These are phyloP conservation scores for Penicillium sp. DNA, from an alignment of 2,329 filamentous ascomycete genomes.

Conservation along the genomic window DNA sequence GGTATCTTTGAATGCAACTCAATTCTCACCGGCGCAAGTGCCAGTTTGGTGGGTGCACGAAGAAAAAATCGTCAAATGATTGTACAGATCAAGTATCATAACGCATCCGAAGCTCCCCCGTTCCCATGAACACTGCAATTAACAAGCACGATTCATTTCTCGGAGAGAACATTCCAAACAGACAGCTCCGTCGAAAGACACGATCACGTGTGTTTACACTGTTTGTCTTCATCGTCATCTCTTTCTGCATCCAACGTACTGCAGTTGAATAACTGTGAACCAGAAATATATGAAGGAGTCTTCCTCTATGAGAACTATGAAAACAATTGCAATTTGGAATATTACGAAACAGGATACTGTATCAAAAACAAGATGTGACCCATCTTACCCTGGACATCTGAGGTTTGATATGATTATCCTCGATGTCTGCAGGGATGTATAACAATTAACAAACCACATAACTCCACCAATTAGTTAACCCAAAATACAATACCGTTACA, in stretches of 20 bases:
- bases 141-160: slow-evolving; percentile 2
- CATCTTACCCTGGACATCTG: not conserved
- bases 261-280: not conserved
- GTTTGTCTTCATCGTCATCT: slow-evolving; percentile 28
- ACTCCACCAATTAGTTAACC: not conserved
- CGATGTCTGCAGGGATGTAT: not conserved
- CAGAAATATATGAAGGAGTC: not conserved
- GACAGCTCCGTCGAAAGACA: slow-evolving; percentile 12
- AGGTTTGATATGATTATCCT: not conserved
- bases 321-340: not conserved
- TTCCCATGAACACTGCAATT: slow-evolving; percentile 8
- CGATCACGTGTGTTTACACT: slow-evolving; percentile 34
- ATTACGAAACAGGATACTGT: not conserved
- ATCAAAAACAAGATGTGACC: not conserved
- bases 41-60: not conserved
- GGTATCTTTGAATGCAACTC: slow-evolving; percentile 12
- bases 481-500: not conserved
- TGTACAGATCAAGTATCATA: not conserved
- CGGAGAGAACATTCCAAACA: not conserved
- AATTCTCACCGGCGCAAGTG: slow-evolving; percentile 5
- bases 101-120: slow-evolving; percentile 4
- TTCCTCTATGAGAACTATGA: not conserved
- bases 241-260: not conserved
- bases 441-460: not conserved
- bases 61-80: not conserved